These are phyloP conservation scores for Hemisphaericaspora subhashii DNA, from an alignment of 1,139 yeast species.

Conservation along the genomic window DNA sequence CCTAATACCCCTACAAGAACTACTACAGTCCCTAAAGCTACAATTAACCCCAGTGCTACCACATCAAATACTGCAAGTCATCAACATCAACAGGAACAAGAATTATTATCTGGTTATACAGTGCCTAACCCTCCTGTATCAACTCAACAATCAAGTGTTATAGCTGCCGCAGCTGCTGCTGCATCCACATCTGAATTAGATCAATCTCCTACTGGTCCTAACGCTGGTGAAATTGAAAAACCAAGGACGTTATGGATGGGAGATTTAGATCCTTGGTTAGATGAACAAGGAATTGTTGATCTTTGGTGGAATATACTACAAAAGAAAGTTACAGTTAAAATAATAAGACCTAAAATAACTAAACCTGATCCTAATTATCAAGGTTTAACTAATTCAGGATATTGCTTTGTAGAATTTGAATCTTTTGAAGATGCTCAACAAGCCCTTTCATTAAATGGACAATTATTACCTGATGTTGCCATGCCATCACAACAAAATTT, in stretches of 20 bases:
- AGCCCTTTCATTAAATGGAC: constrained; percentile 65
- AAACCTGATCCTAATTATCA: constrained; percentile 26
- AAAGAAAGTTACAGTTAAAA: constrained; percentile 47
- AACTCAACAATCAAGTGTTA: constrained; percentile 34
- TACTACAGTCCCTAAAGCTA: constrained; percentile 4
- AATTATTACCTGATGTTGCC: constrained; percentile 57
- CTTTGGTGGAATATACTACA: constrained; percentile 57
- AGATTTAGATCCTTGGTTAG: constrained; percentile 73
- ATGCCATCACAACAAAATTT: constrained; percentile 46
- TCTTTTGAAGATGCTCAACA: constrained; percentile 62
- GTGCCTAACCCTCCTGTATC: constrained; percentile 47
- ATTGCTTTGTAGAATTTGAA: constrained; percentile 72
- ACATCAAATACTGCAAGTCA: constrained; percentile 42
- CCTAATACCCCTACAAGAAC: neutral
- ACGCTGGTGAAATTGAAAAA: constrained; percentile 22
- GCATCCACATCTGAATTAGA: constrained; percentile 5
- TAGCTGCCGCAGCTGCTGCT: constrained; percentile 16
- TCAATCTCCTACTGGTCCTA: neutral
- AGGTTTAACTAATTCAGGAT: constrained; percentile 60
- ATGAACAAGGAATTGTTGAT: constrained; percentile 56
- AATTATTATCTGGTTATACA: constrained; percentile 38
- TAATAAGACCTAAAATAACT: constrained; percentile 47
- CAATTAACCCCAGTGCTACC: constrained; percentile 17
- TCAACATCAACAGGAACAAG: constrained; percentile 49
- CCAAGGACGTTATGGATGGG: constrained; percentile 79